Percentiles rank a stretch among this genome's conserved stretches.
Conservation (phyloP, 169 alveolate genomes). For the Plasmodium blacklocki region DNA sequence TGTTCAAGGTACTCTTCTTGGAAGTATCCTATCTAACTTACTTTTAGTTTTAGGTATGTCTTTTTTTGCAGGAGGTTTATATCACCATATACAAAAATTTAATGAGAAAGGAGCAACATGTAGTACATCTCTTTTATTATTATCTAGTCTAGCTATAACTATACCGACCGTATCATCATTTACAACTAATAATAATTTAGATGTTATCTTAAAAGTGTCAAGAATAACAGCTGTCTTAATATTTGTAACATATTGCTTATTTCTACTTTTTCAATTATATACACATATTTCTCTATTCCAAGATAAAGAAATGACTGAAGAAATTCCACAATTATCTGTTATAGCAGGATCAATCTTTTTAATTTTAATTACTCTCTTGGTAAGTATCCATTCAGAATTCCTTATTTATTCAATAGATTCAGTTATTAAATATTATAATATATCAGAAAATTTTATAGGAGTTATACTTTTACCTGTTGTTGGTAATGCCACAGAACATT, state of each 20-base stretch:
- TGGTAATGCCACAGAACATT: conserved; percentile 91
- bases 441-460: conserved; percentile 90
- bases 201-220: conserved; percentile 83
- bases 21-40: conserved; percentile 89
- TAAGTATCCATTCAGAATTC: conserved; percentile 80
- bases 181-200: conserved; percentile 59
- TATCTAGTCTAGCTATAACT: conserved; percentile 87
- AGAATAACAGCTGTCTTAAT: conserved; percentile 87
- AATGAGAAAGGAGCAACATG: conserved; percentile 91
- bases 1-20: conserved; percentile 91
- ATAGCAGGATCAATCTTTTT: conserved; percentile 78
- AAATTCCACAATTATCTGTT: conserved; percentile 78
- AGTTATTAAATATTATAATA: conserved; percentile 82
- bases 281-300: conserved; percentile 87
- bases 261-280: conserved; percentile 86
- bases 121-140: conserved; percentile 85
- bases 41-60: conserved; percentile 91
- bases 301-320: conserved; percentile 81
- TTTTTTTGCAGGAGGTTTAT: conserved; percentile 91
- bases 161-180: conserved; percentile 87
- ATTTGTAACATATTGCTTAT: conserved; percentile 83
- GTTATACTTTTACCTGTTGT: conserved; percentile 91
- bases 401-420: conserved; percentile 83
- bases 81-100: conserved; percentile 88
- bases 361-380: conserved; percentile 72